These are phyloP conservation scores for Leishmania major DNA, from an alignment of 208 protist genomes.

Conservation along the genomic window DNA sequence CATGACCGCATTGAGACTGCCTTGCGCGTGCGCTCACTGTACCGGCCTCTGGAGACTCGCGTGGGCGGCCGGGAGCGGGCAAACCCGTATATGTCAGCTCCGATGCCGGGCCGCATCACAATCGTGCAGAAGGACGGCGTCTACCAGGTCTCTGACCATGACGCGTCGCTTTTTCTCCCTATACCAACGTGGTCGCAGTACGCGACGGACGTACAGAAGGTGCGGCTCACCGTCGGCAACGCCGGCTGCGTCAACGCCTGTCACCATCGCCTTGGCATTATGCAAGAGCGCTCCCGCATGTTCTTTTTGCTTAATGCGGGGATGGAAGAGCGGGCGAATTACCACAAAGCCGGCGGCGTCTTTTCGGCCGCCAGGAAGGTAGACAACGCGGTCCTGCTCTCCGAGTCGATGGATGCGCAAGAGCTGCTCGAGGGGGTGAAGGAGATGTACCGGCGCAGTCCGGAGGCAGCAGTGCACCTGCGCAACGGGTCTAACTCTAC, in stretches of 20 bases:
- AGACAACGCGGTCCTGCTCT: conserved; percentile 77
- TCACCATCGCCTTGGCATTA: conserved; percentile 88
- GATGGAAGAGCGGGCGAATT: conserved; percentile 81
- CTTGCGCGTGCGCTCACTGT: conserved; percentile 64
- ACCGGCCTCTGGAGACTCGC: conserved; percentile 29
- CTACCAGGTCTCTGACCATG: conserved; percentile 71
- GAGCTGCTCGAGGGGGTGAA: conserved; percentile 82
- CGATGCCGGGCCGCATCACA: conserved; percentile 35
- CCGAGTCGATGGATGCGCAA: conserved; percentile 76
- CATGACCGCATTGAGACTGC: conserved; percentile 83
- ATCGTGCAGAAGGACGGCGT: conserved; percentile 64
- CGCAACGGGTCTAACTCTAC: conserved; percentile 68
- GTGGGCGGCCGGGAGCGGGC: conserved; percentile 6
- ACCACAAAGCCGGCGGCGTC: conserved; percentile 81
- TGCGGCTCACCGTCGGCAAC: conserved; percentile 78
- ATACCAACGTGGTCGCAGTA: conserved; percentile 69
- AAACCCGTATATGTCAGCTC: conserved; percentile 26
- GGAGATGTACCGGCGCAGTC: conserved; percentile 65
- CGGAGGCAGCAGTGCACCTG: conserved; percentile 53
- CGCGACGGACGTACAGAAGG: conserved; percentile 67
- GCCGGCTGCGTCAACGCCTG: conserved; percentile 77
- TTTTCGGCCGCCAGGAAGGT: conserved; percentile 86
- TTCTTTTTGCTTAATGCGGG: conserved; percentile 91
- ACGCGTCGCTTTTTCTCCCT: conserved; percentile 36
- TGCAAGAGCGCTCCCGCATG: conserved; percentile 92